Evolutionary conservation across 2,329 filamentous ascomycete species (phyloP).

Genomic region (Decorospora gaudefroyi): DNA sequence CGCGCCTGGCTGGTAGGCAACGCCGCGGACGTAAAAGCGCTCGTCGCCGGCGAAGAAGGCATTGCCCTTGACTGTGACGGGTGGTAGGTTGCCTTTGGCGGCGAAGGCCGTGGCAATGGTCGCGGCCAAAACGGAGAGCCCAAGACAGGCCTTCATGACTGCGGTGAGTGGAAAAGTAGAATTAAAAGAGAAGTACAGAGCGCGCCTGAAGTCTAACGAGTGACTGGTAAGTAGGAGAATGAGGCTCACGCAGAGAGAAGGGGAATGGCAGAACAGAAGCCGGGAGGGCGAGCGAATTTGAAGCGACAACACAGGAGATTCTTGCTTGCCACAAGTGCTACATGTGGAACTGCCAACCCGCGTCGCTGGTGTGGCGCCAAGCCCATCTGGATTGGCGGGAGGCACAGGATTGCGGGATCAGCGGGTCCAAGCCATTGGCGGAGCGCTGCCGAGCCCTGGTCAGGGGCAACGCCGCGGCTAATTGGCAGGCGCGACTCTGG

Average conservation of each 20-base stretch:
- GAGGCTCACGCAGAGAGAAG: slow-evolving; percentile 38
- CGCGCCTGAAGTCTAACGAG: slow-evolving; percentile 41
- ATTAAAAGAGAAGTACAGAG: slow-evolving; percentile 38
- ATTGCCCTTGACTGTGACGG: slow-evolving; percentile 65
- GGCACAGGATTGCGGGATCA: slow-evolving; percentile 32
- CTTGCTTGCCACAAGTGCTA: slow-evolving; percentile 34
- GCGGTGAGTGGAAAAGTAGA: slow-evolving; percentile 20
- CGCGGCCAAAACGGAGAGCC: slow-evolving; percentile 35
- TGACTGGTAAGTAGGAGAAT: slow-evolving; percentile 42
- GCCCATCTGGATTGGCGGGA: slow-evolving; percentile 37
- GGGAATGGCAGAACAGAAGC: slow-evolving; percentile 21
- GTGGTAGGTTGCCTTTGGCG: slow-evolving; percentile 51
- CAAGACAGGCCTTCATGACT: slow-evolving; percentile 40
- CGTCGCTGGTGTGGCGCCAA: slow-evolving; percentile 43
- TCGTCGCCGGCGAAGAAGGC: slow-evolving; percentile 65
- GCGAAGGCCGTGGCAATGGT: slow-evolving; percentile 35
- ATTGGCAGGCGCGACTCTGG: slow-evolving; percentile 17
- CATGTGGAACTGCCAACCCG: slow-evolving; percentile 48
- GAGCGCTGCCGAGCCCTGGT: slow-evolving; percentile 44
- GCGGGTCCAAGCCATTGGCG: slow-evolving; percentile 41
- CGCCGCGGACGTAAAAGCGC: slow-evolving; percentile 64
- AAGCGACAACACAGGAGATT: slow-evolving; percentile 32
- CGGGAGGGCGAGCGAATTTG: slow-evolving; percentile 37
- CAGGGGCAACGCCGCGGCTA: slow-evolving; percentile 32
- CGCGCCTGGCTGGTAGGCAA: slow-evolving; percentile 69